A percentile compares a stretch with the other conserved stretches of the same genome.
These are phyloP conservation scores for Gnetum montanum DNA, from an alignment of 75 land plant species.

Conservation along the genomic window DNA sequence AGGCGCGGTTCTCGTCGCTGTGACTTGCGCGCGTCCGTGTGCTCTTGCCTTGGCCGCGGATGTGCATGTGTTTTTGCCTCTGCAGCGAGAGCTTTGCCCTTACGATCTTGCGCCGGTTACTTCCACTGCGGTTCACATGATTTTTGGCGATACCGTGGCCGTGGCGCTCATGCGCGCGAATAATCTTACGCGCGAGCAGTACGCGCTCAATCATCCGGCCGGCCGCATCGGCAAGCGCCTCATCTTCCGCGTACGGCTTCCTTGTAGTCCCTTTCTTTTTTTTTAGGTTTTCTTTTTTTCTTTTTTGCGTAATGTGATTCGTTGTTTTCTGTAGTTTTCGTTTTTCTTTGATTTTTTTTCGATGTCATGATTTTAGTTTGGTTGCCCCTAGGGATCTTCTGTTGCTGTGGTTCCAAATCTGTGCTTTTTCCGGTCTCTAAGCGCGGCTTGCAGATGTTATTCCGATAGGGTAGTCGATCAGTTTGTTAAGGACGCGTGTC, in stretches of 20 bases:
- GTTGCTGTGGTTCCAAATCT: too few species aligned
- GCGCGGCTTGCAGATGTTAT: too few species aligned
- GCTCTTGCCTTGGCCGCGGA: conserved; percentile 46
- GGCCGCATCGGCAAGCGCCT: conserved; percentile 93
- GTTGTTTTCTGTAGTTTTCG: neutral
- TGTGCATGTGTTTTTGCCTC: conserved; percentile 82
- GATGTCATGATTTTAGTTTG: neutral
- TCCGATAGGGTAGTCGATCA: too few species aligned
- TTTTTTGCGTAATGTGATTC: neutral
- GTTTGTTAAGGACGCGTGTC: too few species aligned
- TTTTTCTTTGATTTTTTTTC: neutral
- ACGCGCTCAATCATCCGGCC: conserved; percentile 93
- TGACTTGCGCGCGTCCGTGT: conserved; percentile 47
- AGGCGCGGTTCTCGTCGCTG: conserved; percentile 61
- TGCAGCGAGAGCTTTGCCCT: conserved; percentile 92
- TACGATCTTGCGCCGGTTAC: conserved; percentile 96
- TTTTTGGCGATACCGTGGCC: conserved; percentile 95
- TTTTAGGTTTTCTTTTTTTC: neutral
- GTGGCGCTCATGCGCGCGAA: conserved; percentile 89
- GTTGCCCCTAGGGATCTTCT: too few species aligned
- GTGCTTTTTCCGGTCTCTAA: too few species aligned
- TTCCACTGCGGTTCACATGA: conserved; percentile 94
- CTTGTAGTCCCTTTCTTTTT: neutral
- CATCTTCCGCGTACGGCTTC: conserved; percentile 57
- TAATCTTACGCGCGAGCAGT: conserved; percentile 75